These are phyloP conservation scores for Suzukiozyma palmioleophila DNA, from an alignment of 1,139 yeast genomes.

Conservation along the genomic window DNA sequence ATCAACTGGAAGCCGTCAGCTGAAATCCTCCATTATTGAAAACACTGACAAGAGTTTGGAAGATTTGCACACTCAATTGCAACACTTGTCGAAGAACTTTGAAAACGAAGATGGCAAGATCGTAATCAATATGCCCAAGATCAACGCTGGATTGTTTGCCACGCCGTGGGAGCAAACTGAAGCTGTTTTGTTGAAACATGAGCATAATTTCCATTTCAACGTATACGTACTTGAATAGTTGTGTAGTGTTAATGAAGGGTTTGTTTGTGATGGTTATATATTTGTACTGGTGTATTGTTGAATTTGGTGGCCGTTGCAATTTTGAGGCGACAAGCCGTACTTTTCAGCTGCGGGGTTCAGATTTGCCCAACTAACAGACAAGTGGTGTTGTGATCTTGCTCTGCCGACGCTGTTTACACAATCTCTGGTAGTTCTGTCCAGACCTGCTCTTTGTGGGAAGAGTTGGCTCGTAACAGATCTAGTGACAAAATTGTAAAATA, in stretches of 20 bases:
- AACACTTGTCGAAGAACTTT: constrained; percentile 11
- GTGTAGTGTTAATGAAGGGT: background rate
- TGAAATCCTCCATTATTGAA: constrained; percentile 37
- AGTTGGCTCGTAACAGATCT: too few relatives aligned
- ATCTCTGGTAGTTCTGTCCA: too few relatives aligned
- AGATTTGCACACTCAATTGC: constrained; percentile 40
- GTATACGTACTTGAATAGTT: constrained; percentile 30
- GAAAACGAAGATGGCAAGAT: constrained; percentile 11
- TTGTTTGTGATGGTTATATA: background rate
- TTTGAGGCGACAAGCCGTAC: too few relatives aligned
- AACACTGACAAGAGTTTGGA: constrained; percentile 46
- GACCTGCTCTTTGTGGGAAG: too few relatives aligned
- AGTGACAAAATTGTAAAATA: too few relatives aligned
- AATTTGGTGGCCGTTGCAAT: too few relatives aligned
- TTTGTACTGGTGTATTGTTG: too few relatives aligned
- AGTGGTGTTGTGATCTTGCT: too few relatives aligned
- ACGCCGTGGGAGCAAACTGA: constrained; percentile 79
- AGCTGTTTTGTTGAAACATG: constrained; percentile 28
- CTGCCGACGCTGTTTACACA: too few relatives aligned
- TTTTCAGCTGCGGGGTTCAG: too few relatives aligned
- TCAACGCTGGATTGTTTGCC: constrained; percentile 74
- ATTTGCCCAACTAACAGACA: too few relatives aligned
- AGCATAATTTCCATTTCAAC: constrained; percentile 24
- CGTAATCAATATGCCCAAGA: constrained; percentile 62
- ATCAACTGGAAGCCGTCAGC: constrained; percentile 24